A percentile compares a stretch with the other conserved stretches of the same genome.
Conservation (phyloP, 2,329 filamentous ascomycete genomes). For the Pseudohalonectria lignicola region DNA sequence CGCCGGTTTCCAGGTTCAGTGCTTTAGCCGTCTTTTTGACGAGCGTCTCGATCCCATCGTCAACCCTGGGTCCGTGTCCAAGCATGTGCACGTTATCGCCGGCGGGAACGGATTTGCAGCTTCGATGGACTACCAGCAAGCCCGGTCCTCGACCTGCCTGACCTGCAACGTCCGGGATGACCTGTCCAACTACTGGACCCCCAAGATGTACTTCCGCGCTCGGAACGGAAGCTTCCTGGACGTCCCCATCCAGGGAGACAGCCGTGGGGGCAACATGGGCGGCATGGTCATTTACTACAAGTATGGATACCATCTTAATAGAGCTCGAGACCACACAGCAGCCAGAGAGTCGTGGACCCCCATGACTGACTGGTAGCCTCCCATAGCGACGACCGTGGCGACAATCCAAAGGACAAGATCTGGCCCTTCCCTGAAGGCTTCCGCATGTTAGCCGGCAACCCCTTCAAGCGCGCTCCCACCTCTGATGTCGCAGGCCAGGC, state of each 20-base stretch:
- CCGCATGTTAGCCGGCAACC: conserved; percentile 30
- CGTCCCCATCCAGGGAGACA: conserved; percentile 5
- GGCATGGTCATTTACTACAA: conserved; percentile 24
- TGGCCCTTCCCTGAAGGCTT: conserved; percentile 17
- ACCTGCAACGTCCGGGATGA: conserved; percentile 23
- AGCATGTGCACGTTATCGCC: background rate
- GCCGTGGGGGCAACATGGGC: conserved; percentile 15
- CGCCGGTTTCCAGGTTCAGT: too few relatives aligned
- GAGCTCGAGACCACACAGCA: too few relatives aligned
- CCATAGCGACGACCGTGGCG: too few relatives aligned
- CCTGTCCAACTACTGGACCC: conserved; percentile 22
- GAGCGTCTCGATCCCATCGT: conserved; percentile 3
- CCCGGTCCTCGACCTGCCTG: conserved; percentile 18
- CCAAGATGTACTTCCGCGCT: conserved; percentile 19
- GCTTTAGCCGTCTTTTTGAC: background rate
- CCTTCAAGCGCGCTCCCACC: conserved; percentile 14
- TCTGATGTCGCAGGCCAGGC: conserved; percentile 9
- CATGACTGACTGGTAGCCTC: too few relatives aligned
- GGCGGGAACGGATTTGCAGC: conserved; percentile 5
- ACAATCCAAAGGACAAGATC: background rate
- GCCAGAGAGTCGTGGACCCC: conserved; percentile 8
- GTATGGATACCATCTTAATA: conserved; percentile 22
- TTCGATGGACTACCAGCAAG: background rate
- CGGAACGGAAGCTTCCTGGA: conserved; percentile 5
- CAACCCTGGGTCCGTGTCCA: background rate